phyloP scores from a whole-genome alignment of 257 asterid species.

The Capsicum rhomboideum region DNA sequence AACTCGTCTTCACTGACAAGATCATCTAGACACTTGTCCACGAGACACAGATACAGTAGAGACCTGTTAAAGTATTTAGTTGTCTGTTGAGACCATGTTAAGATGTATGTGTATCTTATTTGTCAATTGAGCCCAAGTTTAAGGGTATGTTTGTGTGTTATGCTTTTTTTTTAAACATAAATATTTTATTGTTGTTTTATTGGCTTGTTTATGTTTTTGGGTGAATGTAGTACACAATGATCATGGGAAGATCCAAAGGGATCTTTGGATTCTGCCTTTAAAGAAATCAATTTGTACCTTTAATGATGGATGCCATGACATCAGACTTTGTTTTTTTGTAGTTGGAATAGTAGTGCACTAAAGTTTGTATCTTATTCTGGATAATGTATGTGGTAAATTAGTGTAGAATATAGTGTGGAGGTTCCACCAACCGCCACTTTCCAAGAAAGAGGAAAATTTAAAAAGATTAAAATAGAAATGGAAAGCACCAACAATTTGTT shows the following conservation, averaged over 20 bases:
- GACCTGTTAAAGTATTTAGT: neutral
- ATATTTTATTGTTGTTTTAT: neutral
- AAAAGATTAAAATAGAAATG: neutral
- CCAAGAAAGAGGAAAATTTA: neutral
- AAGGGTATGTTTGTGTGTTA: neutral
- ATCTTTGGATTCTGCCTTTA: neutral
- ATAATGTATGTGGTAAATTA: neutral
- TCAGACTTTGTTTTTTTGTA: neutral
- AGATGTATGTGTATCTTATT: too few relatives aligned
- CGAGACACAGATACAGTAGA: rapidly evolving
- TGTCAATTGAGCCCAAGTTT: too few relatives aligned
- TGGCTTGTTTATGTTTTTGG: neutral
- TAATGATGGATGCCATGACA: neutral
- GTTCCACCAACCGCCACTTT: neutral
- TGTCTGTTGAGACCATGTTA: neutral
- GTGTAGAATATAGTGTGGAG: neutral
- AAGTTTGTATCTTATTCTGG: neutral
- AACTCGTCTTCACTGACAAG: neutral
- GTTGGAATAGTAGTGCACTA: neutral
- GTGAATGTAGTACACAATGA: neutral
- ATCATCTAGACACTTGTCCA: too few relatives aligned
- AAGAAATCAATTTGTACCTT: neutral
- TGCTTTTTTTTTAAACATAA: too few relatives aligned
- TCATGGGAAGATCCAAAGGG: neutral
- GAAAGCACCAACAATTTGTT: neutral